Base-by-base conservation (phyloP, 345 rosid genomes). In the Chamaenerion angustifolium region DNA sequence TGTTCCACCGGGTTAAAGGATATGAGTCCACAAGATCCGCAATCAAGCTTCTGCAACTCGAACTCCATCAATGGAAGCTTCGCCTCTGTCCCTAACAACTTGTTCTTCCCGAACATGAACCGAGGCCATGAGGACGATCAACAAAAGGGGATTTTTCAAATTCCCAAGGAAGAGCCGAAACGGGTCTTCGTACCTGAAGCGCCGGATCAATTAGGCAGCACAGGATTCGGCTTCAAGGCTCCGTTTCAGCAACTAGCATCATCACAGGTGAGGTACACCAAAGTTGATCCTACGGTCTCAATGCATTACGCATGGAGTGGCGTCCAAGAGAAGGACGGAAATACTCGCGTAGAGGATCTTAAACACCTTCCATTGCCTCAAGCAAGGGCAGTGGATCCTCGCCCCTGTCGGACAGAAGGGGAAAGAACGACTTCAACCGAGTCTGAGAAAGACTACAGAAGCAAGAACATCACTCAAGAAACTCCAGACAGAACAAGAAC, bases 1-100 rank as follows among this genome's bases (percentile, higher is more conserved):
- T 67, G 72, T 1, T 57, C 55, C 56, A 66, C 69, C 61, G 83
- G 80, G 64, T 57, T 56, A 31, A 81, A 78, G 77, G 94, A 90
- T 57, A 65, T 72, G 31, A 51, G 80, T 54, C 46, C 61, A 13
- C 73, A 70, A 64, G 85, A 79, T 51, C 51, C 81, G 6, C 48
- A 67, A 19, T 58, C 64, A 42, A 63, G 51, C 51, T 60, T 66
- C 45, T 68, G 67, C 56, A 45, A 61, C 55, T 82, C 72, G 52
- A 82, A 59, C 45, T 54, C 81, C 15, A 51, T 62, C 49, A 74
- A 59, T 16, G 68, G 41, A 52, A 63, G 63, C 66, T 68, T 51
- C 43, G 55, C 51, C 46, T 71, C 68, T 73, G 56, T 85, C 14
- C 66, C 68, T 8, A 61, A 60, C 15, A 72, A 59, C 49, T 60